Percentiles rank a stretch among this genome's conserved stretches.
phyloP scores from a whole-genome alignment of 1,139 yeast genomes.

The Wickerhamomyces sp. region DNA sequence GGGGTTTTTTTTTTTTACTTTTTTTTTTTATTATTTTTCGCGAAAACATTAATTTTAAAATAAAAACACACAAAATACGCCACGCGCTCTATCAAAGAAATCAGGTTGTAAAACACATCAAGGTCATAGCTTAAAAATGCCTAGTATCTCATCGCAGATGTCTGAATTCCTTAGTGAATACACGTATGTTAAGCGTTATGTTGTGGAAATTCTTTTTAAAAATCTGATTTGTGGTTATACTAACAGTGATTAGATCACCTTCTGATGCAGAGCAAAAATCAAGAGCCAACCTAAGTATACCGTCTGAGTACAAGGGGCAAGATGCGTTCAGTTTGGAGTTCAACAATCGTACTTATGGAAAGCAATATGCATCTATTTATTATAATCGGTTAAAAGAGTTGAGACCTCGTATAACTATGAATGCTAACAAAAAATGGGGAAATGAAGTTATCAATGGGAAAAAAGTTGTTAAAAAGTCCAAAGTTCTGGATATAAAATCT shows the following conservation, averaged over 20 bases:
- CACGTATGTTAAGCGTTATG: constrained; percentile 7
- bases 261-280: constrained; percentile 2
- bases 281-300: constrained; percentile 8
- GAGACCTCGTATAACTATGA: constrained; percentile 48
- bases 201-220: not conserved
- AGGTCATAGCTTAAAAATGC: constrained; percentile 8
- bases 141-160: constrained; percentile 12
- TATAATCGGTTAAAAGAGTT: constrained; percentile 55
- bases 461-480: constrained; percentile 39
- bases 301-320: constrained; percentile 17
- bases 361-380: constrained; percentile 75
- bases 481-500: constrained; percentile 71
- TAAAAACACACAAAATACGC: too few relatives aligned
- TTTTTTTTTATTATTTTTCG: too few relatives aligned
- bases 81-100: not conserved
- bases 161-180: constrained; percentile 7
- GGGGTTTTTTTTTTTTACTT: not conserved
- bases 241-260: not conserved
- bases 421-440: constrained; percentile 48
- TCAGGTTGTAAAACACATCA: too few relatives aligned
- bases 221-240: not conserved
- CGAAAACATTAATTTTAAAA: too few relatives aligned
- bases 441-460: constrained; percentile 41
- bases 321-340: constrained; percentile 25
- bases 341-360: constrained; percentile 48